Percentiles rank a stretch among this genome's conserved stretches.
Evolutionary conservation across 805 yeast genomes (phyloP).

Genomic region (Ogataea paradorogensis): DNA sequence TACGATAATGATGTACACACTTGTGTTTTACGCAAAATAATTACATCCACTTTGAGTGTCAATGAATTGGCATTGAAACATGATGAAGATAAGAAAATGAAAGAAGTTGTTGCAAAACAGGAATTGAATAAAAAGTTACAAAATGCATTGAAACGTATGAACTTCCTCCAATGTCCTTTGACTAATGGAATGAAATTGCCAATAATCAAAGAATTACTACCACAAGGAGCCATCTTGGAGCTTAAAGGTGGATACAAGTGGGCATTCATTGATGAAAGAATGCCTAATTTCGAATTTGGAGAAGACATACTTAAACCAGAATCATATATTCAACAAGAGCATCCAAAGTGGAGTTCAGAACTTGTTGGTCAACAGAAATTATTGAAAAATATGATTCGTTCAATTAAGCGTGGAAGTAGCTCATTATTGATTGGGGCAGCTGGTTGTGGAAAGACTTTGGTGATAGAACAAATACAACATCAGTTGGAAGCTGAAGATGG

Average conservation of each 20-base stretch:
- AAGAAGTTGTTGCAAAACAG: slow-evolving; percentile 24
- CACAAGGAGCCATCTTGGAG: slow-evolving; percentile 59
- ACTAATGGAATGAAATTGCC: slow-evolving; percentile 57
- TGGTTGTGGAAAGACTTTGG: slow-evolving; percentile 78
- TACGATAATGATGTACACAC: slow-evolving; percentile 14
- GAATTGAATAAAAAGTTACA: slow-evolving; percentile 15
- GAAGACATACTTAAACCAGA: slow-evolving; percentile 44
- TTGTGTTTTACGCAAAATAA: slow-evolving; percentile 53
- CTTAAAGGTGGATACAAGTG: slow-evolving; percentile 37
- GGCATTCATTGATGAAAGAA: slow-evolving; percentile 25
- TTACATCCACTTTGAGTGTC: slow-evolving; percentile 39
- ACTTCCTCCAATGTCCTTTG: slow-evolving; percentile 32
- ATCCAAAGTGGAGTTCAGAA: slow-evolving; percentile 25
- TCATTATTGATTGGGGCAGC: slow-evolving; percentile 66
- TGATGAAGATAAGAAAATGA: slow-evolving; percentile 29
- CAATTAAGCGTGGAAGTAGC: slow-evolving; percentile 45
- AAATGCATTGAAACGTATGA: slow-evolving; percentile 12
- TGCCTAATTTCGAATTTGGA: slow-evolving; percentile 45
- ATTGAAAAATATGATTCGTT: slow-evolving; percentile 38
- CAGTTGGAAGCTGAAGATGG: slow-evolving; percentile 39
- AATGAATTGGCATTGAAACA: slow-evolving; percentile 31
- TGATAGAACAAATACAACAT: slow-evolving; percentile 42
- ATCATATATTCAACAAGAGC: slow-evolving; percentile 35
- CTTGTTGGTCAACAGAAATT: slow-evolving; percentile 55
- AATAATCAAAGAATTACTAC: slow-evolving; percentile 41